phyloP scores from a whole-genome alignment of 768 basidiomycete genomes.

The Suillus subaureus region DNA sequence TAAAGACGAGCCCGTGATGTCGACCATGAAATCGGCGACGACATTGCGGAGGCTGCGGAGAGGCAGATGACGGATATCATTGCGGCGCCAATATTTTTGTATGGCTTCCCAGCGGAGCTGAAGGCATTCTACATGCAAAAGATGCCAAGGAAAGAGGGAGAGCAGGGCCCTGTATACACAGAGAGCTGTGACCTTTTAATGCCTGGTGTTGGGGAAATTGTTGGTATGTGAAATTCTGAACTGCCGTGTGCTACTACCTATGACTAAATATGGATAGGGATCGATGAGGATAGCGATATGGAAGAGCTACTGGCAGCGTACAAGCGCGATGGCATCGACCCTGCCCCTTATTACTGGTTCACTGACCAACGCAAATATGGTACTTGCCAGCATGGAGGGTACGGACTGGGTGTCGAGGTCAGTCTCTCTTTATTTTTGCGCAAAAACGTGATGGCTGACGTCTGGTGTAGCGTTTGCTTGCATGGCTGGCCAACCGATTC shows the following conservation, averaged over 20 bases:
- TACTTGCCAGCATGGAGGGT: slow-evolving; percentile 96
- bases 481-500: slow-evolving; percentile 92
- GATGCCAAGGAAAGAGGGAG: slow-evolving; percentile 52
- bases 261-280: slow-evolving; percentile 46
- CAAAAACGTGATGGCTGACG: slow-evolving; percentile 1
- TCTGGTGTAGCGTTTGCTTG: slow-evolving; percentile 79
- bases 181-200: slow-evolving; percentile 97
- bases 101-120: slow-evolving; percentile 91
- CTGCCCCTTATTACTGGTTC: slow-evolving; percentile 93
- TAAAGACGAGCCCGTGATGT: slow-evolving; percentile 56
- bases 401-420: slow-evolving; percentile 94
- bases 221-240: slow-evolving; percentile 54
- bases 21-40: slow-evolving; percentile 85
- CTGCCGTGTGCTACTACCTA: neutral
- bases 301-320: slow-evolving; percentile 89
- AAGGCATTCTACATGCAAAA: slow-evolving; percentile 99
- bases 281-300: slow-evolving; percentile 90
- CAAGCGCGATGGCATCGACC: slow-evolving; percentile 87
- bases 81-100: slow-evolving; percentile 87
- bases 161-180: slow-evolving; percentile 64
- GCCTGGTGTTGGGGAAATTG: slow-evolving; percentile 99
- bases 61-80: slow-evolving; percentile 98
- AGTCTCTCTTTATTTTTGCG: slow-evolving; percentile 19
- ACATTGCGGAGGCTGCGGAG: slow-evolving; percentile 98
- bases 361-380: slow-evolving; percentile 98